Percentiles rank a stretch among this genome's conserved stretches.
phyloP scores from a whole-genome alignment of 495 filamentous ascomycete genomes.

The Achaetomiella virescens region DNA sequence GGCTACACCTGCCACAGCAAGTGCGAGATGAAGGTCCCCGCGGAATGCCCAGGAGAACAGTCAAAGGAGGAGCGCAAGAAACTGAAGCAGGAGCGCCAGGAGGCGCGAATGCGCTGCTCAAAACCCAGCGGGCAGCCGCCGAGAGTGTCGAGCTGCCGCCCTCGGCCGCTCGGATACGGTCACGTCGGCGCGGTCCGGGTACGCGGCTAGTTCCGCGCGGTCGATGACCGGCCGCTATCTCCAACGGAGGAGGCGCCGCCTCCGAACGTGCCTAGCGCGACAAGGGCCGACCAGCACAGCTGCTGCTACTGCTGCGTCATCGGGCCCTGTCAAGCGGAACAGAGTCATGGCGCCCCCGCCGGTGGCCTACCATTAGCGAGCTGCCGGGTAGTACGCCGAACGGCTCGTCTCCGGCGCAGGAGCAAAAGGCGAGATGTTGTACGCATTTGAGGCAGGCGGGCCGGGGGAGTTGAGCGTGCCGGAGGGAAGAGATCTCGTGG shows the following conservation, averaged over 20 bases:
- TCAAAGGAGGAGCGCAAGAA: conserved; percentile 92
- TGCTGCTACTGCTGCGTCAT: conserved; percentile 21
- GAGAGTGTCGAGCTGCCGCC: conserved; percentile 45
- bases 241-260: conserved; percentile 39
- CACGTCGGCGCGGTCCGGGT: conserved; percentile 86
- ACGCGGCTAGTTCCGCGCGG: conserved; percentile 70
- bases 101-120: conserved; percentile 60
- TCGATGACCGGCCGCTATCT: conserved; percentile 57
- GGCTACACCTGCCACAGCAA: conserved; percentile 98
- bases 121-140: conserved; percentile 29
- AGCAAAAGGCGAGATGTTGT: conserved; percentile 84
- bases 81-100: conserved; percentile 74
- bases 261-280: conserved; percentile 32
- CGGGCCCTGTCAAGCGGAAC: no score
- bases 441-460: conserved; percentile 69
- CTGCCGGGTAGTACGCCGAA: conserved; percentile 46
- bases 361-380: conserved; percentile 63
- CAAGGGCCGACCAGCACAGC: conserved; percentile 21
- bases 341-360: conserved; percentile 85
- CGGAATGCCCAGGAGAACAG: conserved; percentile 89
- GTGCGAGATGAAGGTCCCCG: conserved; percentile 97
- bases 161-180: conserved; percentile 80
- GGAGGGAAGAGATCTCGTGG: conserved; percentile 66
- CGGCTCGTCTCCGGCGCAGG: conserved; percentile 33
- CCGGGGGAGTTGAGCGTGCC: conserved; percentile 74